Evolutionary conservation across 495 filamentous ascomycete genomes (phyloP), one percentile per base, ranked within the genome.

Genomic region (Tuber melanosporum): DNA sequence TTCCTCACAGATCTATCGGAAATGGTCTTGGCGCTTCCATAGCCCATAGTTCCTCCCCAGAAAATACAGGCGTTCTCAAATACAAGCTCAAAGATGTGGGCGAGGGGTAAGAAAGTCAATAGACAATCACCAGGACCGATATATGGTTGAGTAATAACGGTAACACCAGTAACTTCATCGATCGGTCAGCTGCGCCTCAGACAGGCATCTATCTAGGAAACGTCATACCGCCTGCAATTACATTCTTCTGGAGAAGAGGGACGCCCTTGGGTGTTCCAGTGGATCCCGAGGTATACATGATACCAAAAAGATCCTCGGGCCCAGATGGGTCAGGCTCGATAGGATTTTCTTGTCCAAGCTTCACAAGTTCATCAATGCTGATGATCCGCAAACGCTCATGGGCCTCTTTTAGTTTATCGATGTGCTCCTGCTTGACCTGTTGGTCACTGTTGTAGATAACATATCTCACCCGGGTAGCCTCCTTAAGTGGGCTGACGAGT

Each of bases 251-350:
- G 81, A 91, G 95, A 79, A 99, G 85, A 45, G 94, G 90, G 43
- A 99, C 95, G 85, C 95, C 95, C 88, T 98, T 99, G 52, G 95
- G 95, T 1, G 94, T 89, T 72, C 95, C 95, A 9, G 95, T 99
- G 26, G 95, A 97, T 71, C 95, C 95, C 44, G 95, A 98, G 5
- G 95, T 99, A 87, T 98, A 99, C 95, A 99, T 99, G 85, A 99
- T 97, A 84, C 95, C 97, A 88, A 92, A 95, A 20, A 99, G 89
- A 84, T 97, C 95, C 72, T 97, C 93, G 4, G 93, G 88, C 43
- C 87, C 85, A 3, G 95, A 94, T 62, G 94, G 92, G n/a, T 93
- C 90, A n/a, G 93, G 89, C 8, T 98, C 94, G 70, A 91, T 89
- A 14, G 89, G 90, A 82, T 96, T 95, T 78, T 93, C 90, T 84